Evolutionary conservation across 148 eudicot species (phyloP).

Genomic region (Suaeda aralocaspica): DNA sequence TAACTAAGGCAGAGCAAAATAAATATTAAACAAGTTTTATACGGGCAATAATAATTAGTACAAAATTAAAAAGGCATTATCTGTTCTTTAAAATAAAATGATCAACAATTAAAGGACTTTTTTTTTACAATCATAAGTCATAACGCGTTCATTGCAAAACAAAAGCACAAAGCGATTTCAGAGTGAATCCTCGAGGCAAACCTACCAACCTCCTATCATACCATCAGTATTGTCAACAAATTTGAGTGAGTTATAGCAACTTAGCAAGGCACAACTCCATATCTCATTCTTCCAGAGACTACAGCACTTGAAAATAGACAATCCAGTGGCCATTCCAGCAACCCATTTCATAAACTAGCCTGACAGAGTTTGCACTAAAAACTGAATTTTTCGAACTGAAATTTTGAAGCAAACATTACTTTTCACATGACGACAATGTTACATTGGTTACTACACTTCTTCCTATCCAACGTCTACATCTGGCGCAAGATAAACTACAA

Average conservation of each 20-base stretch:
- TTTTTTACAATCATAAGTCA: no score
- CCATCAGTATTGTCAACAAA: neutral
- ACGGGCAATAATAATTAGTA: no score
- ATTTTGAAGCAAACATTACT: conserved; percentile 7
- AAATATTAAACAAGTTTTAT: no score
- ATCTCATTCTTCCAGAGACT: neutral
- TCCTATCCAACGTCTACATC: conserved; percentile 17
- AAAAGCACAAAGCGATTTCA: no score
- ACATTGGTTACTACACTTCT: conserved; percentile 9
- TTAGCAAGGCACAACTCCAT: neutral
- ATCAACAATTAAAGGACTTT: no score
- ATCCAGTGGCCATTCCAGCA: neutral
- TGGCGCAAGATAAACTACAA: conserved; percentile 12
- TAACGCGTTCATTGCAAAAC: no score
- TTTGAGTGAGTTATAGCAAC: neutral
- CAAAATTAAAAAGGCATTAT: no score
- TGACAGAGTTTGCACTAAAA: neutral
- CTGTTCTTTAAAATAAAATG: no score
- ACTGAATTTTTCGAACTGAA: neutral
- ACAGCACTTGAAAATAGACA: neutral
- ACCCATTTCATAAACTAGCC: neutral
- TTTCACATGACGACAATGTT: conserved; percentile 12
- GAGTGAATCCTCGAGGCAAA: no score
- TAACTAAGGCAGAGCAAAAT: no score
- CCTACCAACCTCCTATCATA: neutral